These are phyloP conservation scores for Odontarrhena argentea DNA, from an alignment of 345 rosid species.

Conservation along the genomic window DNA sequence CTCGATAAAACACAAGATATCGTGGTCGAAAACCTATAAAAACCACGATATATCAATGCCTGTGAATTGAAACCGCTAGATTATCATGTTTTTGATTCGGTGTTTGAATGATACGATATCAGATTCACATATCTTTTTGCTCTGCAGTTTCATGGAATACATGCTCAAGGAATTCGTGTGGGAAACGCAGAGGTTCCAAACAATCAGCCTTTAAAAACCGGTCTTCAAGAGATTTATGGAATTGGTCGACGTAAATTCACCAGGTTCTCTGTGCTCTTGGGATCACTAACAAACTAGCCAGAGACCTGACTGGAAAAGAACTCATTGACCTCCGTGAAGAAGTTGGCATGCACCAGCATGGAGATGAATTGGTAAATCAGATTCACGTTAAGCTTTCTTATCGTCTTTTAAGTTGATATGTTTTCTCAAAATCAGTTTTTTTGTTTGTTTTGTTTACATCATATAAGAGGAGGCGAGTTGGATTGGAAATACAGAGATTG, in stretches of 20 bases:
- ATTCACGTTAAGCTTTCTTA: not conserved
- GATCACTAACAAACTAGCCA: slow-evolving; percentile 66
- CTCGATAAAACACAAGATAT: too few relatives aligned
- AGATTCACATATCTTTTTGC: not conserved
- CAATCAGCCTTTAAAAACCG: slow-evolving; percentile 53
- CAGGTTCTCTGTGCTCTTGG: slow-evolving; percentile 62
- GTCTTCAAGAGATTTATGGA: slow-evolving; percentile 75
- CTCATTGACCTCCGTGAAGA: slow-evolving; percentile 67
- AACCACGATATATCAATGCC: too few relatives aligned
- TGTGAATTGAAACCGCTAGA: not conserved
- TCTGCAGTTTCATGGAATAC: slow-evolving; percentile 51
- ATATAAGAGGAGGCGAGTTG: slow-evolving; percentile 49
- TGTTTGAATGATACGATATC: not conserved
- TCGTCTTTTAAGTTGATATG: not conserved
- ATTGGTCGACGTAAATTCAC: slow-evolving; percentile 62
- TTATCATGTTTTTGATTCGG: not conserved
- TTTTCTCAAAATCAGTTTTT: not conserved
- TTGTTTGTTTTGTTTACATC: not conserved
- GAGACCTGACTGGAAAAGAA: slow-evolving; percentile 69
- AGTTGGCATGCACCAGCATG: slow-evolving; percentile 61
- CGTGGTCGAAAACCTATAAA: too few relatives aligned
- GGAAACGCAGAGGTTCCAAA: slow-evolving; percentile 72
- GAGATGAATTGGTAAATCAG: slow-evolving; percentile 62
- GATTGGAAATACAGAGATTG: slow-evolving; percentile 52
- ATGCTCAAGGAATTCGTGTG: slow-evolving; percentile 60